Percentiles rank a stretch among this genome's conserved stretches.
Evolutionary conservation across 140 eudicot species (phyloP).

Genomic region (Stevia rebaudiana): DNA sequence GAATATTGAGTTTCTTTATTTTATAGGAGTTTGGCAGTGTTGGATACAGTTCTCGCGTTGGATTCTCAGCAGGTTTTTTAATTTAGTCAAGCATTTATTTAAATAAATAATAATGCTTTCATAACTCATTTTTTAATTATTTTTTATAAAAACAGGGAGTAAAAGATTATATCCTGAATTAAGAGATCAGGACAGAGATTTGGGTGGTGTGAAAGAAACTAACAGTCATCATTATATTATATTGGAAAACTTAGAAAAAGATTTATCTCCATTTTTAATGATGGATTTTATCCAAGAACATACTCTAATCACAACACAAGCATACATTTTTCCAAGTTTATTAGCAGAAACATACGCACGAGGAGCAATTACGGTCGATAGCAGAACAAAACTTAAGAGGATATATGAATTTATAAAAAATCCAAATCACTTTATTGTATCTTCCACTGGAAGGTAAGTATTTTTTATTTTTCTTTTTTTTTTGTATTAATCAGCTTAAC

Average conservation of each 20-base stretch:
- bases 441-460: slow-evolving; percentile 63
- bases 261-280: slow-evolving; percentile 41
- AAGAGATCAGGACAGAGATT: slow-evolving; percentile 44
- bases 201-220: slow-evolving; percentile 38
- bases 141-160: slow-evolving; percentile 21
- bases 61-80: slow-evolving; percentile 33
- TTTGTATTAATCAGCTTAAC: background rate
- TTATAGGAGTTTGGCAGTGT: slow-evolving; percentile 34
- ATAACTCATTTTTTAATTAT: background rate
- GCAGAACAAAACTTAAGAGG: slow-evolving; percentile 30
- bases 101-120: slow-evolving; percentile 6
- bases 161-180: background rate
- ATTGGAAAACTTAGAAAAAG: slow-evolving; percentile 62
- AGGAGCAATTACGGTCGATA: slow-evolving; percentile 50
- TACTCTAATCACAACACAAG: slow-evolving; percentile 44
- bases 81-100: background rate
- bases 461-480: no score
- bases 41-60: slow-evolving; percentile 1
- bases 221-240: slow-evolving; percentile 33
- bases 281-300: slow-evolving; percentile 42
- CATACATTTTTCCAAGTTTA: slow-evolving; percentile 49
- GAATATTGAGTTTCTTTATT: slow-evolving; percentile 4
- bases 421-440: slow-evolving; percentile 49
- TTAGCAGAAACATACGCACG: slow-evolving; percentile 40
- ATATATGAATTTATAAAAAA: slow-evolving; percentile 44